Base-by-base conservation (phyloP, 2,329 filamentous ascomycete species). In the Seiridium cupressi region DNA sequence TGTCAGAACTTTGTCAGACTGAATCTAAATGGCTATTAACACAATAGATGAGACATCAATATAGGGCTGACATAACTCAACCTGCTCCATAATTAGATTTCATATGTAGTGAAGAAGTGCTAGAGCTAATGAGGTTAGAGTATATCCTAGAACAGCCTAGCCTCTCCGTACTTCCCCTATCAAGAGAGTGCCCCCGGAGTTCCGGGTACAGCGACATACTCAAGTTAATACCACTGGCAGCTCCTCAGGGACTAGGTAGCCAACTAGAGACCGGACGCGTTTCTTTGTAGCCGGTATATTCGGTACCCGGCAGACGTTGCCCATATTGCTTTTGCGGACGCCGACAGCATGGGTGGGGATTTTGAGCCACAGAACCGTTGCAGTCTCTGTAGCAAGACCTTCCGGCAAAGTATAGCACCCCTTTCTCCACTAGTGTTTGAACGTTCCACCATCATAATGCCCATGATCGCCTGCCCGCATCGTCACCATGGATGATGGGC, bases 151-250 rank as follows among this genome's bases (percentile, higher is more conserved):
- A 8, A 7, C 5, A 26, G 51, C 51, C 42, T 55, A 55, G 32
- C 42, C 32, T 40, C 36, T 51, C 8, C 49, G 9, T 51, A 36
- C 11, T n/a, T 13, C n/a, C 35, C 51, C 51, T 11, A 26, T 11
- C 35, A 42, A 42, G 9, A 11, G 9, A 83, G 85, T 57, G 86
- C 31, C 13, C 46, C 46, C 55, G 55, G 55, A 58, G 32, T 51
- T 58, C 55, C 44, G 55, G 44, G 55, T 26, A 40, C 55, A 40
- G 6, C 9, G 36, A 13, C 7, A 13, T 13, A 7, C 13, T n/a
- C 34, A 38, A 18, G 4, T 55, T 55, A 40, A 40, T 55, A 55
- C 7, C 18, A 47, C 11, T 35, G 13, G 18, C 18, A 26, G 18
- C 18, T 26, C 18, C 18, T 26, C 18, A 26, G 18, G 18, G 18